Evolutionary conservation across 371 early-diverging fungal species (phyloP), one percentile per base, ranked within the genome.

Genomic region (Zychaea mexicana): DNA sequence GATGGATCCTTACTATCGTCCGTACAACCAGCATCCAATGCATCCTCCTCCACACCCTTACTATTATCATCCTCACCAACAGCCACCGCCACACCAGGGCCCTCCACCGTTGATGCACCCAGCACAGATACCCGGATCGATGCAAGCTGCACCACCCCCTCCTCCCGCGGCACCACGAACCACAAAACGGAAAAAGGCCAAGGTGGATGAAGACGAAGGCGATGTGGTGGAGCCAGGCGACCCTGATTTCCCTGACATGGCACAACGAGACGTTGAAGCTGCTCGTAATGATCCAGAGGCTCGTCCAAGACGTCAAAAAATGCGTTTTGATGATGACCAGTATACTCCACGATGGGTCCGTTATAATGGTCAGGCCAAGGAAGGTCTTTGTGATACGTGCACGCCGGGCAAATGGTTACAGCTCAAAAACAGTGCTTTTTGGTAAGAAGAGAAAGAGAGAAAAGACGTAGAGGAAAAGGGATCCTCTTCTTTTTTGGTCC

Each of bases 311-410:
- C 78, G 78, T 55, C 93, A 93, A 66, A 86, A 86, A 56, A 70
- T 88, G 39, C 83, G 93, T 9, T 94, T 88, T 69, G 68, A 70
- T 24, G 93, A 88, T 22, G 96, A 96, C 66, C 68, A 90, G 65
- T 96, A 96, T 69, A 96, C 96, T 6, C 96, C 96, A 3, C 80
- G 85, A 57, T 94, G 91, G 92, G 95, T 95, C 5, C 83, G 96
- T 32, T 85, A 83, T 64, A 79, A 78, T 59, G 95, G 95, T 1
- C 89, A 89, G 49, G 75, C 84, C 22, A 93, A 93, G 71, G 96
- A 96, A 68, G 96, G 96, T 0, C 84, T 90, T 56, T 96, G 96
- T 75, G 94, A 94, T 36, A 87, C 89, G 4, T 96, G 96, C 72
- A 72, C 76, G 46, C 93, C 94, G 10, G 94, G 93, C 4, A 89